Conservation (phyloP, 2,329 filamentous ascomycete species). For the Pestalotiopsis sp. region DNA sequence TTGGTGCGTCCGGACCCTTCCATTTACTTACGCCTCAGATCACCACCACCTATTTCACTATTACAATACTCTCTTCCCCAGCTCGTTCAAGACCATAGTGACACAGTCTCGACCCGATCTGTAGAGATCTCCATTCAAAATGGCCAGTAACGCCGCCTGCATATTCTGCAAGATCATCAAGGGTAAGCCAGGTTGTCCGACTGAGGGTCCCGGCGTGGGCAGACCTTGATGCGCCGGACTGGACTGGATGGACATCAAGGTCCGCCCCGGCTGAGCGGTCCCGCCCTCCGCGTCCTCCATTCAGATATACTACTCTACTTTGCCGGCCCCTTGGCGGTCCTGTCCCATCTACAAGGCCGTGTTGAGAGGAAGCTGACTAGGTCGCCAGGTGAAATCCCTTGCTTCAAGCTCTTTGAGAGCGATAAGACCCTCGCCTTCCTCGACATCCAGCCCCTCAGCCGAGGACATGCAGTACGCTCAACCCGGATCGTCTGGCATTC, state of each 20-base stretch:
- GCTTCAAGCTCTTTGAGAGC: conserved; percentile 93
- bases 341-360: too few relatives aligned
- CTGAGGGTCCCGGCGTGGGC: neutral
- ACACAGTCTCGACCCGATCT: too few relatives aligned
- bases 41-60: neutral
- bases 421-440: conserved; percentile 94
- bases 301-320: too few relatives aligned
- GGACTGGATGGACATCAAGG: conserved; percentile 12
- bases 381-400: conserved; percentile 83
- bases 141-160: conserved; percentile 59
- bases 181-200: conserved; percentile 49
- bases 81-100: too few relatives aligned
- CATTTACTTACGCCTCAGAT: neutral
- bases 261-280: neutral
- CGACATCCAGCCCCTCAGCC: conserved; percentile 88
- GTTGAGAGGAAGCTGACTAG: conserved; percentile 15
- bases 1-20: too few relatives aligned
- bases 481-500: neutral
- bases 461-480: conserved; percentile 79
- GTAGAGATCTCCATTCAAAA: neutral
- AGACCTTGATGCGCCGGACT: neutral
- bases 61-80: too few relatives aligned
- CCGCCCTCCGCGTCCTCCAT: conserved; percentile 15
- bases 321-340: too few relatives aligned
- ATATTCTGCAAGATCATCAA: conserved; percentile 99